These are phyloP conservation scores for Capsella rubella DNA, from an alignment of 441 rosid species.

Conservation along the genomic window DNA sequence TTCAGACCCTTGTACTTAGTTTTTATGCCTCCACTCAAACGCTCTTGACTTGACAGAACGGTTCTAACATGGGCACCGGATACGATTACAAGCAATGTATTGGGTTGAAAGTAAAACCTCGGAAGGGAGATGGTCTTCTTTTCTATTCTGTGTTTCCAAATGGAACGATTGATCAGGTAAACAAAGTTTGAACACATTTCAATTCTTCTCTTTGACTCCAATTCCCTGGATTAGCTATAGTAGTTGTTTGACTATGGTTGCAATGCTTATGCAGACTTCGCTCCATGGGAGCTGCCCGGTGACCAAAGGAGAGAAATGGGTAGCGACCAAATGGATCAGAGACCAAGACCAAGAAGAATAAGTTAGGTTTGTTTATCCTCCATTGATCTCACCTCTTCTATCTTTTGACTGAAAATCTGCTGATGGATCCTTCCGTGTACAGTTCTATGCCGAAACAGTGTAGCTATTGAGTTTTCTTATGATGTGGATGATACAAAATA, in stretches of 20 bases:
- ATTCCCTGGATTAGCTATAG: constrained; percentile 8
- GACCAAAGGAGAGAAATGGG: constrained; percentile 88
- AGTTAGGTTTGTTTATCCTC: neutral
- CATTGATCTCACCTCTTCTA: constrained; percentile 8
- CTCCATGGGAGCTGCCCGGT: constrained; percentile 90
- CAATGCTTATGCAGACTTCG: constrained; percentile 60
- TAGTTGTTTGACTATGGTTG: constrained; percentile 9
- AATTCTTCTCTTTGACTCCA: neutral
- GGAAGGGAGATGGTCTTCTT: constrained; percentile 80
- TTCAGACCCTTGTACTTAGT: neutral
- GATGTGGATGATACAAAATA: no score
- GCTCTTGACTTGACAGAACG: constrained; percentile 55
- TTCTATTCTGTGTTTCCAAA: constrained; percentile 75
- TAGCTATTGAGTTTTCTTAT: neutral
- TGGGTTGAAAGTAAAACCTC: constrained; percentile 87
- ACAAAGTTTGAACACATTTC: neutral
- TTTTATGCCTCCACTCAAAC: neutral
- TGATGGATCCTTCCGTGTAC: constrained; percentile 32
- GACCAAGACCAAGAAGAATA: constrained; percentile 58
- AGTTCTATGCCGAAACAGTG: constrained; percentile 30
- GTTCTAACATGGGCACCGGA: constrained; percentile 46
- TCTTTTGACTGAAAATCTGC: constrained; percentile 23
- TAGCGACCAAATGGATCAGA: constrained; percentile 90
- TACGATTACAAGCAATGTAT: constrained; percentile 69
- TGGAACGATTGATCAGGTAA: constrained; percentile 85